Base-by-base conservation (phyloP, 1,139 yeast genomes). In the Yamadazyma songkhlaensis region DNA sequence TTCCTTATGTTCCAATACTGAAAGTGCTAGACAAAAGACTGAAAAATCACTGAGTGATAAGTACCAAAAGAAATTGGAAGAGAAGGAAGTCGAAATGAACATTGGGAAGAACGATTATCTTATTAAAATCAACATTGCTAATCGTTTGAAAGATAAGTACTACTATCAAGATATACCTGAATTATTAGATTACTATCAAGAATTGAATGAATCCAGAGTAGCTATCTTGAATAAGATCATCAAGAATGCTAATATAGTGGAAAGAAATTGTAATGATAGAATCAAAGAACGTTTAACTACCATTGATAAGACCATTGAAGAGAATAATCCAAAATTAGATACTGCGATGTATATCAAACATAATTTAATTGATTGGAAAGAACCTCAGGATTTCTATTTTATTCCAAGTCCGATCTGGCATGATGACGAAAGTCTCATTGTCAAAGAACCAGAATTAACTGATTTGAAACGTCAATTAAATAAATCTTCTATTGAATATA, bases 371-470 rank as follows among this genome's bases (percentile, higher is more conserved):
- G 74, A 73, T 25, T 92, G 97, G 97, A 69, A 71, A 34, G 97
- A 89, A 51, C 98, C 97, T 0, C 67, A 67, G 5, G 97, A 92
- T 60, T 87, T 84, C 55, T 75, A 78, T 48, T 94, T 84, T 53
- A 77, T 87, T 47, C 97, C 97, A 1, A 82, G 95, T 29, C 81
- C 90, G 25, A 84, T 94, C 35, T 94, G 98, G 98, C 97, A 90
- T 60, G 98, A 92, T 54, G 97, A 92, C 59, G 96, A 89, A 46
- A 69, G 77, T 33, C 79, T 92, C 64, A 68, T 81, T 11, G 74
- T 78, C 2, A 73, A 75, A 13, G 81, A 77, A 29, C 74, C 75
- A 2, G 92, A 88, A 49, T 67, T 88, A 46, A 72, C 80, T 12
- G 78, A 74, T 36, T 67, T 92, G 54, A 81, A 84, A 53, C 74